Evolutionary conservation across 345 rosid genomes (phyloP), one percentile per base, ranked within the genome.

Genomic region (Arabis alpina): DNA sequence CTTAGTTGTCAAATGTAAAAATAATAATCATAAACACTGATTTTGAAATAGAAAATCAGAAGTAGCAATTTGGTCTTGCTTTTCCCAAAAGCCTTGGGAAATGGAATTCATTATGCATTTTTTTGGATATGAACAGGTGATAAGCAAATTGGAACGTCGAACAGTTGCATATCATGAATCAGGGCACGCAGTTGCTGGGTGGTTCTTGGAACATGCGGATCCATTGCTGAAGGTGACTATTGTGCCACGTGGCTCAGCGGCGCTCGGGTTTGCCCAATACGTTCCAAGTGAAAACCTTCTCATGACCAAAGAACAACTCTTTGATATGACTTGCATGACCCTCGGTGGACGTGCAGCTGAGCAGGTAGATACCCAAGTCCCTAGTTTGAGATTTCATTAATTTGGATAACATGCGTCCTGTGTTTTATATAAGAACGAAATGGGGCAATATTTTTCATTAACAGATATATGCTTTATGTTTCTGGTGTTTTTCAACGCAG

Each of bases 321-420:
- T 91, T 12, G 98, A 94, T 74, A 80, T 91, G 87, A 91, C 98
- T 5, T 94, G 98, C 76, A 86, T 91, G 99, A 94, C 98, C 50
- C 93, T 94, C 4, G 99, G 99, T 11, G 99, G 99, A 36, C 86
- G 97, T 74, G 99, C 99, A 23, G 93, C 98, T 19, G 99, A 94
- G 75, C 93, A 94, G 96, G 98, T 90, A 36, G 8, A 36, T 36
- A 7, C 7, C 37, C 37, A 5, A 6, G 37, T 34, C 37, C 8
- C 37, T 34, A 34, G 8, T 36, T 36, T 36, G 10, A 36, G 40
- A 36, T 36, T 36, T 36, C 10, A 36, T 36, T 8, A 36, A 36
- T 36, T 36, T 36, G 40, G 40, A 36, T 8, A 8, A 6, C 7
- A 34, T 28, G 32, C 4, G 5, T 28, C 32, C 32, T 28, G 32